A percentile compares a stretch with the other conserved stretches of the same genome.
phyloP scores from a whole-genome alignment of 257 asterid genomes.

The Nicotiana undulata region DNA sequence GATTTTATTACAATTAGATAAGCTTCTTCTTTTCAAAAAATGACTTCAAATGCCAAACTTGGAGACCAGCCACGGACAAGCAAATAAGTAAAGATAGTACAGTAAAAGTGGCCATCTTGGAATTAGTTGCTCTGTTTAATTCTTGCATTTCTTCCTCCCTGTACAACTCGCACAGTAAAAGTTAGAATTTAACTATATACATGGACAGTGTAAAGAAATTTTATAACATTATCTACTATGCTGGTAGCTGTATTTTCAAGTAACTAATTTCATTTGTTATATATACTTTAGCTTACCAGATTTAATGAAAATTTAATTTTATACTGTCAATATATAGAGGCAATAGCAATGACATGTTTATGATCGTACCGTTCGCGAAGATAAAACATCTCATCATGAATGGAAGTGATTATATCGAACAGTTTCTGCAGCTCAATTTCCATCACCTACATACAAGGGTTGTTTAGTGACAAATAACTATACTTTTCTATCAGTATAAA shows the following conservation, averaged over 20 bases:
- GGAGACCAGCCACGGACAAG: conserved; percentile 22
- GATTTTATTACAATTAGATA: conserved; percentile 1
- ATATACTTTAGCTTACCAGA: too few relatives aligned
- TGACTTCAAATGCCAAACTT: conserved; percentile 28
- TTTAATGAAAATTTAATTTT: too few relatives aligned
- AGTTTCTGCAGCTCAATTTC: conserved; percentile 22
- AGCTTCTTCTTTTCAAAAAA: conserved; percentile 27
- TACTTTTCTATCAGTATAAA: too few relatives aligned
- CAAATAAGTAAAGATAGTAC: conserved; percentile 17
- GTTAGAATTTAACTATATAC: neutral
- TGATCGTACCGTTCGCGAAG: conserved; percentile 17
- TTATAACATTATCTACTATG: too few relatives aligned
- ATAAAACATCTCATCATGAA: conserved; percentile 21
- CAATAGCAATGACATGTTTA: neutral
- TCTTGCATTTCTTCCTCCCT: conserved; percentile 30
- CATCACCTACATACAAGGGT: conserved; percentile 14
- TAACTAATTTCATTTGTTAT: neutral
- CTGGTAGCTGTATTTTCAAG: neutral
- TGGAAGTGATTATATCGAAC: conserved; percentile 17
- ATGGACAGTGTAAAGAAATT: too few relatives aligned
- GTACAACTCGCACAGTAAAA: neutral
- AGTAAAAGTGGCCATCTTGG: conserved; percentile 21
- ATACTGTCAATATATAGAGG: neutral
- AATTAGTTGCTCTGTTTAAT: conserved; percentile 20
- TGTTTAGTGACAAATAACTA: neutral